Evolutionary conservation across 2,329 filamentous ascomycete genomes (phyloP).

Genomic region (Colletotrichum shisoi): DNA sequence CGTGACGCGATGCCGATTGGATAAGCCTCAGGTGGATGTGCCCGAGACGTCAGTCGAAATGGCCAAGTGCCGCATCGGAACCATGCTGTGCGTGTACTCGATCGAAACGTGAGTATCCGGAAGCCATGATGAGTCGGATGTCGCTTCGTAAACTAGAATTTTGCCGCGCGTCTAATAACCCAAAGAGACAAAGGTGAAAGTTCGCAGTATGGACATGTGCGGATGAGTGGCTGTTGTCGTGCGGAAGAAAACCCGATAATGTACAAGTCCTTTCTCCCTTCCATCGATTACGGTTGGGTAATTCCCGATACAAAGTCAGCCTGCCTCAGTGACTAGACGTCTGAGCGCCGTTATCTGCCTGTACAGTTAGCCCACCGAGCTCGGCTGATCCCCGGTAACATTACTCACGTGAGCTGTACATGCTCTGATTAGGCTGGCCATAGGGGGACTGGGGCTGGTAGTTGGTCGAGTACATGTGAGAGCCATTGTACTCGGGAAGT

Average conservation of each 20-base stretch:
- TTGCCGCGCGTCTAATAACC: slow-evolving; percentile 38
- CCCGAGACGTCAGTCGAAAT: slow-evolving; percentile 19
- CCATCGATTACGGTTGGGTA: slow-evolving; percentile 33
- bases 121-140: slow-evolving; percentile 21
- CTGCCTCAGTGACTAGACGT: slow-evolving; percentile 35
- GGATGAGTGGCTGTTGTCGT: slow-evolving; percentile 29
- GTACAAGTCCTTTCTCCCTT: slow-evolving; percentile 35
- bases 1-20: slow-evolving; percentile 10
- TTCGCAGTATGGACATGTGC: slow-evolving; percentile 36
- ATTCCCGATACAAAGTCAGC: slow-evolving; percentile 13
- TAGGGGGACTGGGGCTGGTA: slow-evolving; percentile 68
- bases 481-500: slow-evolving; percentile 63
- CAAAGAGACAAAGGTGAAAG: slow-evolving; percentile 32
- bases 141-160: slow-evolving; percentile 38
- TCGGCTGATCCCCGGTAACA: background rate
- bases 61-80: slow-evolving; percentile 23
- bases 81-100: slow-evolving; percentile 28
- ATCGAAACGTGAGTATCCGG: slow-evolving; percentile 21
- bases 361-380: slow-evolving; percentile 23
- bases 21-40: slow-evolving; percentile 12
- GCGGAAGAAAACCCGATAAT: slow-evolving; percentile 36
- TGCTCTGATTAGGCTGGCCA: slow-evolving; percentile 63
- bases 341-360: slow-evolving; percentile 41
- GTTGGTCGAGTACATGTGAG: slow-evolving; percentile 62
- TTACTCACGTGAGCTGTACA: slow-evolving; percentile 66